A percentile compares a stretch with the other conserved stretches of the same genome.
Evolutionary conservation across 306 rosid genomes (phyloP).

Genomic region (Gastrolobium villosum): DNA sequence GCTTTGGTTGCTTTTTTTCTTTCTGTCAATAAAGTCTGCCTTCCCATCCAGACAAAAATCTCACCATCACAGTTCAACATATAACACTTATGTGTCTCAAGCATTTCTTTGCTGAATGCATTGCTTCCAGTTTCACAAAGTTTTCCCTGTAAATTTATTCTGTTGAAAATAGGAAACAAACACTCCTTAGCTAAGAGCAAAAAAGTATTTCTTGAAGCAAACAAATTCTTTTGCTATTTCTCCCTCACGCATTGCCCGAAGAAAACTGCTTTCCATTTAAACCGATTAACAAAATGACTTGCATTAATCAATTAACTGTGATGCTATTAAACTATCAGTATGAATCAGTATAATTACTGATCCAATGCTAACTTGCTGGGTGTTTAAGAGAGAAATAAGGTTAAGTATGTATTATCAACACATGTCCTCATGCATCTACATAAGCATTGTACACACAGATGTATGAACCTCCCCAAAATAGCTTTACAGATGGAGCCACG

Average conservation of each 20-base stretch:
- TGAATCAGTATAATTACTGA: not conserved
- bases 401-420: slow-evolving; percentile 24
- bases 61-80: slow-evolving; percentile 88
- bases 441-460: slow-evolving; percentile 17
- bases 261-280: slow-evolving; percentile 14
- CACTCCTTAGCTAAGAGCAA: slow-evolving; percentile 34
- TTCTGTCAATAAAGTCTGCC: slow-evolving; percentile 79
- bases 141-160: slow-evolving; percentile 89
- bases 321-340: not conserved
- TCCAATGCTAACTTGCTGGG: not conserved
- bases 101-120: slow-evolving; percentile 69
- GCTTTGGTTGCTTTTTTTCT: slow-evolving; percentile 82
- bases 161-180: slow-evolving; percentile 54
- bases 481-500: slow-evolving; percentile 55
- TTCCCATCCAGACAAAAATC: slow-evolving; percentile 95
- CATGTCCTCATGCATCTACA: slow-evolving; percentile 17
- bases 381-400: slow-evolving; percentile 35
- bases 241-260: slow-evolving; percentile 1
- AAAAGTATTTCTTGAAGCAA: slow-evolving; percentile 31
- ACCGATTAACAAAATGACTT: slow-evolving; percentile 11
- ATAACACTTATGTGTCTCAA: slow-evolving; percentile 88
- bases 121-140: slow-evolving; percentile 63
- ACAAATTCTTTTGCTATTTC: slow-evolving; percentile 22
- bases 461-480: slow-evolving; percentile 70
- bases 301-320: slow-evolving; percentile 8